These are phyloP conservation scores for Neoboletus magnificus DNA, from an alignment of 768 basidiomycete species.

Conservation along the genomic window DNA sequence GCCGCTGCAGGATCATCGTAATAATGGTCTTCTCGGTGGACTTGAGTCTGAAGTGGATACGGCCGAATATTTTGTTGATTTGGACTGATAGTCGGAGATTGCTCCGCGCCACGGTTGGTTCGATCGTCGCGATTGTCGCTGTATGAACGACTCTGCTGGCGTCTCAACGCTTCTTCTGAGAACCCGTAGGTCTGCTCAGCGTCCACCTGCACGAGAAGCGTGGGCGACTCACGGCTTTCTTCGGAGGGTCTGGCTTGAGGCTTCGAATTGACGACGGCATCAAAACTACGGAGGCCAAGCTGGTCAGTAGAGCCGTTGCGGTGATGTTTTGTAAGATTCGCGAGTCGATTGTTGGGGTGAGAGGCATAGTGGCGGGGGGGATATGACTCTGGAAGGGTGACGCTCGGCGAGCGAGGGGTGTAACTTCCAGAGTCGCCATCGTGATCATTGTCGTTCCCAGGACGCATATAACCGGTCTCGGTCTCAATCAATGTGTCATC, in stretches of 20 bases:
- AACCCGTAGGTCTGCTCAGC: conserved; percentile 16
- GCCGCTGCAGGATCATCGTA: conserved; percentile 60
- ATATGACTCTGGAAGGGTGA: conserved; percentile 51
- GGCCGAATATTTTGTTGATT: conserved; percentile 31
- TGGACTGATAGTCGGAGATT: conserved; percentile 15
- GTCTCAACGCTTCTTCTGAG: conserved; percentile 18
- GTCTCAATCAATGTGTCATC: conserved; percentile 46
- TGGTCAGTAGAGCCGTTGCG: conserved; percentile 62
- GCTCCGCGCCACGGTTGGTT: conserved; percentile 18
- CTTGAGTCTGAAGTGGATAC: conserved; percentile 37
- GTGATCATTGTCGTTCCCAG: conserved; percentile 36
- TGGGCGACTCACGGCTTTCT: conserved; percentile 29
- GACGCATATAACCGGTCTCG: conserved; percentile 32
- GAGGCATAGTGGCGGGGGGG: conserved; percentile 32
- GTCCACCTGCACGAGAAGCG: conserved; percentile 4
- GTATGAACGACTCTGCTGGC: conserved; percentile 19
- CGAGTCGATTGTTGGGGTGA: conserved; percentile 28
- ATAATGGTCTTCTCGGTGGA: conserved; percentile 56
- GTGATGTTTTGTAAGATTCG: conserved; percentile 45
- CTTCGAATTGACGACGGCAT: conserved; percentile 53
- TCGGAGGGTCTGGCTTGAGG: conserved; percentile 26
- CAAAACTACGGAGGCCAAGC: conserved; percentile 56
- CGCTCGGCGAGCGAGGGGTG: conserved; percentile 68
- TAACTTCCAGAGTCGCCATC: conserved; percentile 53
- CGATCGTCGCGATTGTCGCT: conserved; percentile 23